These are phyloP conservation scores for Plenodomus lindquistii DNA, from an alignment of 2,329 filamentous ascomycete species.

Conservation along the genomic window DNA sequence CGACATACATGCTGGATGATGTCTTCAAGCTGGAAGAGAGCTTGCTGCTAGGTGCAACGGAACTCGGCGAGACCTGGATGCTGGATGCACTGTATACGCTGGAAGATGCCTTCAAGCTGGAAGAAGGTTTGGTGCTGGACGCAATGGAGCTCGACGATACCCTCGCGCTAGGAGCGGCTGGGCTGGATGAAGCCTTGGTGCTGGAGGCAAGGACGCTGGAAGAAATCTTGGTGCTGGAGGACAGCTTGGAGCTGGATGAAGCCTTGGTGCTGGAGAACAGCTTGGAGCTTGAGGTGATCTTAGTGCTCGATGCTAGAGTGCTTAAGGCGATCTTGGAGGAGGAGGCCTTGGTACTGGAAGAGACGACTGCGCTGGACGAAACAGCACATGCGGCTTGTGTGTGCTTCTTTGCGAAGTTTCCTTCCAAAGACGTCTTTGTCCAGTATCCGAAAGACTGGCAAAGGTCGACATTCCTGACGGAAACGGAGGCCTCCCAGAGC, in stretches of 20 bases:
- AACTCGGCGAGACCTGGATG: too few species aligned
- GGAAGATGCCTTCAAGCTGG: neutral
- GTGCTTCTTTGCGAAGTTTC: constrained; percentile 24
- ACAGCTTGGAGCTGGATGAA: neutral
- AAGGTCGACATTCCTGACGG: constrained; percentile 51
- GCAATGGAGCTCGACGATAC: neutral
- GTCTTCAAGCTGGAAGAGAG: constrained; percentile 2
- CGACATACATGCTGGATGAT: neutral
- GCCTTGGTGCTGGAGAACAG: constrained; percentile 4
- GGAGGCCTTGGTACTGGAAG: constrained; percentile 10
- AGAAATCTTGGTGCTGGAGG: constrained; percentile 2
- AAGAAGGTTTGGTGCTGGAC: neutral
- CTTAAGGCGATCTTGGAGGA: constrained; percentile 3
- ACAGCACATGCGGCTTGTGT: constrained; percentile 1
- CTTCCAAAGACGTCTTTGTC: constrained; percentile 49
- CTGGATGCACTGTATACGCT: neutral
- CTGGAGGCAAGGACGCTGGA: neutral
- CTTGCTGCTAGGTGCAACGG: neutral
- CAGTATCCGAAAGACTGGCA: constrained; percentile 51
- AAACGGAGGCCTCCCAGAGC: constrained; percentile 61
- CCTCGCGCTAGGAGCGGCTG: neutral
- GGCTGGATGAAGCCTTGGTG: constrained; percentile 3
- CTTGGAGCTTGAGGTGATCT: constrained; percentile 1
- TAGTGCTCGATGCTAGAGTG: constrained; percentile 6
- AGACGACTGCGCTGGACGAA: constrained; percentile 6